Percentiles rank a stretch among this genome's conserved stretches.
Conservation (phyloP, 1,139 yeast species). For the Zygosaccharomyces pseudobailii region DNA sequence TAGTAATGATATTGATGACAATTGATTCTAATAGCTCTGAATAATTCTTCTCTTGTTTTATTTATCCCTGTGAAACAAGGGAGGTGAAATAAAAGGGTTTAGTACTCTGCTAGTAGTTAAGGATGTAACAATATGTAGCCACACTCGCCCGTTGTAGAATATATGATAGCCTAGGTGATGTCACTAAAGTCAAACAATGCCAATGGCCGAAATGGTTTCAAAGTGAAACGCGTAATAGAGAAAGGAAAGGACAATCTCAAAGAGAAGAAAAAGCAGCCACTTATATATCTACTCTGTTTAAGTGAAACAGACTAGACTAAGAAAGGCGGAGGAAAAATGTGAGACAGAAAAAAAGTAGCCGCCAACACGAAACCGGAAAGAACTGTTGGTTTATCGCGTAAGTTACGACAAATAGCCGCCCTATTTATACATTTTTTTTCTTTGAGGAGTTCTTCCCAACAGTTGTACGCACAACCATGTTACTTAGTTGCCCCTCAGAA, state of each 20-base stretch:
- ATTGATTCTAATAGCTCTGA: not conserved
- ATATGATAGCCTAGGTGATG: not conserved
- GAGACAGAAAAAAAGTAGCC: not conserved
- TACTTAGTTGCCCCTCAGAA: not conserved
- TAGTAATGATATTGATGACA: not conserved
- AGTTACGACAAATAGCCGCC: slow-evolving; percentile 1
- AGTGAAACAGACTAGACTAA: not conserved
- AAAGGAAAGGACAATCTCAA: not conserved
- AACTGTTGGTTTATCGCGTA: not conserved
- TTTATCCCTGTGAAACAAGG: not conserved
- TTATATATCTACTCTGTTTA: not conserved
- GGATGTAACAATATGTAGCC: not conserved
- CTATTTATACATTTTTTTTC: slow-evolving; percentile 3
- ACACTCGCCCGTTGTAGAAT: not conserved
- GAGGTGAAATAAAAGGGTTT: too few species aligned
- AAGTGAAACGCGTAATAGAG: not conserved
- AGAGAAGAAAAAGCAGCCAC: not conserved
- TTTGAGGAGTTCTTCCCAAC: not conserved
- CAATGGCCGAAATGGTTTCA: not conserved
- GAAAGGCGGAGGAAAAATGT: not conserved
- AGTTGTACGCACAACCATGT: not conserved
- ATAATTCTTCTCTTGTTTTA: not conserved
- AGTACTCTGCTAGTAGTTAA: not conserved
- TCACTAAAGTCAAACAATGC: not conserved
- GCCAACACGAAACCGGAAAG: not conserved